phyloP scores from a whole-genome alignment of 1,284 basidiomycete genomes.

The Austroboletus rostrupii region DNA sequence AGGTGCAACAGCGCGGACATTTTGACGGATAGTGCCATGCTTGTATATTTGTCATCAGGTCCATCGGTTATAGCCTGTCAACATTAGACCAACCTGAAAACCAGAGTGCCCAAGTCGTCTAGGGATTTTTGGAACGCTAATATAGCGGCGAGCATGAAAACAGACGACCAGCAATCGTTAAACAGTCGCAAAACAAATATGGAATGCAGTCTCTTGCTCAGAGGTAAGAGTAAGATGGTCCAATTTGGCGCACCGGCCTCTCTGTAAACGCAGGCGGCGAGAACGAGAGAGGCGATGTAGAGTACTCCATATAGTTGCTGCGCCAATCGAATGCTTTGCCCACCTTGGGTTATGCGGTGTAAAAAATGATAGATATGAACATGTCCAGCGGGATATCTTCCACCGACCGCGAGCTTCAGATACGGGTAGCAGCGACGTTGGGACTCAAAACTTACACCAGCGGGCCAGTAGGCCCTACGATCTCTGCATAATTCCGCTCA shows the following conservation, averaged over 20 bases:
- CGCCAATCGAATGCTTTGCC: conserved; percentile 59
- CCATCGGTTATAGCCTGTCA: background rate
- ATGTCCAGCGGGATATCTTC: conserved; percentile 93
- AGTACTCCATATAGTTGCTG: conserved; percentile 78
- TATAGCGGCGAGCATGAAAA: conserved; percentile 57
- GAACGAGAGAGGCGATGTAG: conserved; percentile 63
- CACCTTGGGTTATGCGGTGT: conserved; percentile 60
- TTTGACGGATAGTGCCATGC: conserved; percentile 87
- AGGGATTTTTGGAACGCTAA: conserved; percentile 56
- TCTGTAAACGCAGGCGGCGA: conserved; percentile 69
- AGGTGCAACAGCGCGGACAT: conserved; percentile 96
- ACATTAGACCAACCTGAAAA: conserved; percentile 65
- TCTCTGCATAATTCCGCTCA: conserved; percentile 80
- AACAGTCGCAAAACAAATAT: conserved; percentile 91
- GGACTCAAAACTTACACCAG: conserved; percentile 66
- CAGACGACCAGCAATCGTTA: conserved; percentile 89
- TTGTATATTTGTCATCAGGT: conserved; percentile 31
- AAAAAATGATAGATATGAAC: conserved; percentile 82
- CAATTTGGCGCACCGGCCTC: conserved; percentile 74
- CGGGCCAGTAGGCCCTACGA: conserved; percentile 90
- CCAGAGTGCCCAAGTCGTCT: conserved; percentile 59
- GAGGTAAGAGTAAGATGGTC: conserved; percentile 69
- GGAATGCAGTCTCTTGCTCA: conserved; percentile 93
- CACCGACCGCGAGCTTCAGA: conserved; percentile 1
- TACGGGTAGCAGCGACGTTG: background rate